These are phyloP conservation scores for Aureobasidium namibiae DNA, from an alignment of 2,329 filamentous ascomycete genomes.

Conservation along the genomic window DNA sequence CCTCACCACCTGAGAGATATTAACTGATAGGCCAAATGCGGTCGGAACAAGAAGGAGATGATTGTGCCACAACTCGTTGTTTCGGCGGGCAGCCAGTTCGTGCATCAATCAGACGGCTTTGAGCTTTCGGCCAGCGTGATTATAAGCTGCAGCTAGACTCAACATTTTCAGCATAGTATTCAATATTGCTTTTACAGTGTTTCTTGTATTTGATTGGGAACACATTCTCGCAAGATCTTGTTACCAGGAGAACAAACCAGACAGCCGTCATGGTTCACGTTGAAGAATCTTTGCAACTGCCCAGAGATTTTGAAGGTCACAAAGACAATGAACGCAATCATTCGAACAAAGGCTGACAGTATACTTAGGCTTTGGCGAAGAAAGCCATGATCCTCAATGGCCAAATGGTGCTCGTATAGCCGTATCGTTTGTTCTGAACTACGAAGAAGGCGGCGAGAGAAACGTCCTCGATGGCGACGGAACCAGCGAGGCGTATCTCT, in stretches of 20 bases:
- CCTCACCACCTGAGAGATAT: not conserved
- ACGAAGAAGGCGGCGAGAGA: slow-evolving; percentile 38
- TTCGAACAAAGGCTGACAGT: not conserved
- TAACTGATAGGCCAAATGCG: not conserved
- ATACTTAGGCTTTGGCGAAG: slow-evolving; percentile 18
- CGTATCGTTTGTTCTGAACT: slow-evolving; percentile 40
- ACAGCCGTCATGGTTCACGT: not conserved
- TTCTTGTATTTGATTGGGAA: not conserved
- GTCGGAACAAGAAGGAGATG: not conserved
- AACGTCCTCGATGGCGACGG: slow-evolving; percentile 33
- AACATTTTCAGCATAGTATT: not conserved
- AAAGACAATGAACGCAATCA: not conserved
- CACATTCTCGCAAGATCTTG: not conserved
- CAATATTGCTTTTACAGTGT: not conserved
- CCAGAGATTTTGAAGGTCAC: slow-evolving; percentile 21
- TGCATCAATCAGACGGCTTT: not conserved
- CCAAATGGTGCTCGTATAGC: slow-evolving; percentile 37
- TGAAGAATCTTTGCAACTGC: slow-evolving; percentile 6
- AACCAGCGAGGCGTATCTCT: slow-evolving; percentile 31
- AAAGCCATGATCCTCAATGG: slow-evolving; percentile 27
- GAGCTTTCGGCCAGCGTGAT: not conserved
- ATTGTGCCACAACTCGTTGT: not conserved
- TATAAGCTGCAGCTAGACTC: not conserved
- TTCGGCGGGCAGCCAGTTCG: not conserved
- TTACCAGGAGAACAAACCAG: not conserved